Evolutionary conservation across 306 rosid species (phyloP).

Genomic region (Bauhinia variegata): DNA sequence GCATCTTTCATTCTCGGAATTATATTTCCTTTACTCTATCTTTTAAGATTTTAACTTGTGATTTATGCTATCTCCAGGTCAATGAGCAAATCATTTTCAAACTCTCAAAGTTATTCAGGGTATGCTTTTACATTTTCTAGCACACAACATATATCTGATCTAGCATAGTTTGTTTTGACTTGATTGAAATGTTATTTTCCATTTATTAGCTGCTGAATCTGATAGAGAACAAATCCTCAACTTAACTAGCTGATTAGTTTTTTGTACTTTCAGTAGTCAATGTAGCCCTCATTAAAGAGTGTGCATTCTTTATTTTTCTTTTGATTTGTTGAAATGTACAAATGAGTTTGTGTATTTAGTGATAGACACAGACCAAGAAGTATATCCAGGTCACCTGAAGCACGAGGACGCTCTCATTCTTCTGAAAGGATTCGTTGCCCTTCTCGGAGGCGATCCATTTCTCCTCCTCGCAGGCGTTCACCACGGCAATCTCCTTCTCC

Average conservation of each 20-base stretch:
- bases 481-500: conserved; percentile 53
- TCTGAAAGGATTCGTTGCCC: conserved; percentile 52
- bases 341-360: conserved; percentile 38
- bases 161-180: conserved; percentile 16
- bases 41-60: conserved; percentile 25
- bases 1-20: neutral
- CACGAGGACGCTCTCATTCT: conserved; percentile 54
- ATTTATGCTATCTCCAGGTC: conserved; percentile 50
- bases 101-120: conserved; percentile 62
- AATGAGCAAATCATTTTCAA: conserved; percentile 58
- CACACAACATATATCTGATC: neutral
- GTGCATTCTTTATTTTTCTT: conserved; percentile 17
- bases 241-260: conserved; percentile 4
- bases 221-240: conserved; percentile 16
- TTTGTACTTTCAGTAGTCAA: neutral
- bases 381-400: conserved; percentile 63
- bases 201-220: conserved; percentile 4
- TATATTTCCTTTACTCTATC: conserved; percentile 7
- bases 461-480: conserved; percentile 58
- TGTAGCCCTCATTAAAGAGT: conserved; percentile 13
- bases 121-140: conserved; percentile 38
- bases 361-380: conserved; percentile 61
- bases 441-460: conserved; percentile 53
- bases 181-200: neutral
- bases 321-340: conserved; percentile 6